Evolutionary conservation across 2,329 filamentous ascomycete genomes (phyloP), one percentile per base, ranked within the genome.

Genomic region (Aureobasidium pullulans): DNA sequence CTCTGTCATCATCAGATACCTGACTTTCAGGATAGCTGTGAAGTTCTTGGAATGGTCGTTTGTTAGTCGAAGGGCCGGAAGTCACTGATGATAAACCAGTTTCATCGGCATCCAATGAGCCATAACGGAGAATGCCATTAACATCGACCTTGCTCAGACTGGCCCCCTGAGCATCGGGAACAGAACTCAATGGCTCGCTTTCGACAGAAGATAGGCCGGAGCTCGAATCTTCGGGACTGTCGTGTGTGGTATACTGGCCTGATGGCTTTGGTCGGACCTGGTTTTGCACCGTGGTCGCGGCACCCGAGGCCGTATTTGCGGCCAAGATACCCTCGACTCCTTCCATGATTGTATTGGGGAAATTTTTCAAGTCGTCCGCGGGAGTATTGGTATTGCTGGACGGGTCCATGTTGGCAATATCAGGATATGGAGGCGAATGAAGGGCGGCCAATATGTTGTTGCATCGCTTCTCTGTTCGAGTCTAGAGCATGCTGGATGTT

Each of bases 21-120:
- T 59, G 61, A 10, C 57, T 56, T 7, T 49, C 52, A 5, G 62
- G 57, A 13, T 54, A 37, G 47, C 58, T 63, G 32, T 59, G 46
- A 34, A 59, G 52, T 16, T 28, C 52, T 39, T 60, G 44, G 16
- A 59, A 60, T n/a, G 58, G 36, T 23, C 57, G 57, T 29, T 62
- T 60, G 32, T 58, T 49, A 28, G 58, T 54, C 4, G 57, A 37
- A 42, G 39, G 62, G 23, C 56, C 60, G 23, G 62, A 61, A 29
- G 62, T 49, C n/a, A 60, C 58, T 29, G 60, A 62, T 34, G 62
- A 63, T 28, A 63, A 44, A 8, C 58, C 57, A n/a, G 62, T 63
- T 23, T 63, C 62, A 31, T 63, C 62, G 52, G 57, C 29, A 32
- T 60, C 52, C 15, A 61, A 49, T 3, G 59, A 61, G 31, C 59